These are phyloP conservation scores for Cutaneotrichosporon cutaneum DNA, from an alignment of 1,284 basidiomycete genomes.

Conservation along the genomic window DNA sequence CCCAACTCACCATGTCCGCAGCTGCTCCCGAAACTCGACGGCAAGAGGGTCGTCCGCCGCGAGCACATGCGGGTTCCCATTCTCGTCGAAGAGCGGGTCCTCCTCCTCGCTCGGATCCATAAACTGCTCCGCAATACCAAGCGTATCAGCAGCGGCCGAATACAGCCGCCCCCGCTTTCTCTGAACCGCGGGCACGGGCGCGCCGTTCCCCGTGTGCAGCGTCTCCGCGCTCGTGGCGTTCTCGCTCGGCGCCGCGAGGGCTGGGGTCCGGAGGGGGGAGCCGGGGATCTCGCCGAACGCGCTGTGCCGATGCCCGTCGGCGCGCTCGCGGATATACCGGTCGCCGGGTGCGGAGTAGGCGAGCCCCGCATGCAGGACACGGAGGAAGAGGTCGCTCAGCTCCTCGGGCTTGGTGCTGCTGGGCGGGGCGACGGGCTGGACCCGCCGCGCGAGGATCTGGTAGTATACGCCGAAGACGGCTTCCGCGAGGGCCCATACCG, in stretches of 20 bases:
- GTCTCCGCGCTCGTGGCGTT: neutral
- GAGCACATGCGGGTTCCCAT: slow-evolving; percentile 24
- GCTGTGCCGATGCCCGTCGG: neutral
- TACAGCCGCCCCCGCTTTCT: slow-evolving; percentile 14
- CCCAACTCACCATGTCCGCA: slow-evolving; percentile 48
- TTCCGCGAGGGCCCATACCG: slow-evolving; percentile 40
- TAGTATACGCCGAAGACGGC: slow-evolving; percentile 73
- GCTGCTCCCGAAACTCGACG: slow-evolving; percentile 50
- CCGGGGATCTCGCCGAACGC: neutral
- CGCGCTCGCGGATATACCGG: neutral
- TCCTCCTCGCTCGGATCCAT: slow-evolving; percentile 26
- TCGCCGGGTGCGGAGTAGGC: slow-evolving; percentile 1
- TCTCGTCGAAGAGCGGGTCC: slow-evolving; percentile 21
- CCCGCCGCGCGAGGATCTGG: slow-evolving; percentile 58
- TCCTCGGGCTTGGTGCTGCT: slow-evolving; percentile 45
- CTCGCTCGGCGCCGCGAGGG: neutral
- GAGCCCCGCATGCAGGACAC: slow-evolving; percentile 62
- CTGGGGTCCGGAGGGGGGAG: too few species aligned
- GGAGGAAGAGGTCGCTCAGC: slow-evolving; percentile 64
- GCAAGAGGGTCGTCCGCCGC: slow-evolving; percentile 43
- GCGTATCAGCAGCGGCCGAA: slow-evolving; percentile 12
- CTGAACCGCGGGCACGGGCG: neutral
- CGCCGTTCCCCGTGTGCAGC: neutral
- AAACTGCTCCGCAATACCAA: slow-evolving; percentile 28
- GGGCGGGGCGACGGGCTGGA: slow-evolving; percentile 59